A percentile compares a stretch with the other conserved stretches of the same genome.
phyloP scores from a whole-genome alignment of 768 basidiomycete species.

The Lentinus brumalis region DNA sequence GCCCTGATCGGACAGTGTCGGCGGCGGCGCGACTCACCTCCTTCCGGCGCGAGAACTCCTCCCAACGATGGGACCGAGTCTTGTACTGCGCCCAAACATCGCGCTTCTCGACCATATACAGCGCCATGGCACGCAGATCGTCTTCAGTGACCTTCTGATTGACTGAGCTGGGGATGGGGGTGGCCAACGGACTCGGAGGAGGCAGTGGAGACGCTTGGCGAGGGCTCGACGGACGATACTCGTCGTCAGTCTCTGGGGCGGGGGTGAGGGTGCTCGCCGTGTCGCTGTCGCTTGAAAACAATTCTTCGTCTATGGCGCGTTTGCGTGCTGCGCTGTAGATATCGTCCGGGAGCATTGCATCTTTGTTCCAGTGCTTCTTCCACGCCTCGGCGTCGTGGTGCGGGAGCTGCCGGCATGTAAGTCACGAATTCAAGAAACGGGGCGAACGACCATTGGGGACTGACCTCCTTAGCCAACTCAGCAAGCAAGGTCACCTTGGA shows the following conservation, averaged over 20 bases:
- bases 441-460: no score
- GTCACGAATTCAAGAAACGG: no score
- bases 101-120: neutral
- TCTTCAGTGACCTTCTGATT: neutral
- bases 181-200: no score
- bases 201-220: neutral
- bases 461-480: constrained; percentile 3
- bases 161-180: neutral
- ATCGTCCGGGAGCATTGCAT: neutral
- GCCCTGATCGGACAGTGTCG: neutral
- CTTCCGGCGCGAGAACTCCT: neutral
- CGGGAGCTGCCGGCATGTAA: no score
- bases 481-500: no score
- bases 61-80: neutral
- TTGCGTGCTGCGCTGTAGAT: constrained; percentile 1
- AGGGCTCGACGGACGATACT: neutral
- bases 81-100: neutral
- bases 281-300: neutral
- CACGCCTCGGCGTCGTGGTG: constrained; percentile 2
- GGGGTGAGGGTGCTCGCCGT: neutral
- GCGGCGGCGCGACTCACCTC: neutral
- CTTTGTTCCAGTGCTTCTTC: constrained; percentile 8
- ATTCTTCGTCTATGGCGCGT: neutral
- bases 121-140: neutral
- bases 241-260: neutral